Evolutionary conservation across 768 basidiomycete species (phyloP), one percentile per base, ranked within the genome.

Genomic region (Nidularia pulvinata): DNA sequence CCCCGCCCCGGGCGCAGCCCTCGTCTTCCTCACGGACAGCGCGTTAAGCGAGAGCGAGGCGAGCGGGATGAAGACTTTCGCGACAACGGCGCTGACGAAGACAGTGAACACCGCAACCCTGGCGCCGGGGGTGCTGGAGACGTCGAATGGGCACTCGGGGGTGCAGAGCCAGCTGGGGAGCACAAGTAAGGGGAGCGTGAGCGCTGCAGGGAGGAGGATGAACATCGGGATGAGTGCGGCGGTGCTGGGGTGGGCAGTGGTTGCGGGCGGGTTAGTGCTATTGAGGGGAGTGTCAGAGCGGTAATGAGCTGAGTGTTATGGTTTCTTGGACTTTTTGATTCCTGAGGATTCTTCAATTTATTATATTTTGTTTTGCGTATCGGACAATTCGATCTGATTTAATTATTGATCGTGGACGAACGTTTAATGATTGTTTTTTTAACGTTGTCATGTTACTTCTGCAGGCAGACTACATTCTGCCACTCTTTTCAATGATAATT

Each of bases 1-100:
- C 46, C 79, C 81, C 34, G 87, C 89, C 0, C 91, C 92, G 0
- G 82, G 82, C 36, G 85, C 88, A 55, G 89, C 89, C 1, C 75
- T 93, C 45, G 87, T 93, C 54, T 91, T 90, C 74, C 70, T 93
- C 33, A 79, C 75, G 2, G 68, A 75, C 49, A 54, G 65, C 33
- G 75, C 68, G 25, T 60, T 75, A 33, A 52, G 60, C 1, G 70
- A 67, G 46, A 63, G 69, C 6, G 64, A 50, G 14, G 59, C 68
- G 1, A 65, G 59, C 14, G 58, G 69, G 1, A 69, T 75, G 1
- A 65, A 57, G 57, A 84, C 81, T 6, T 86, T 79, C 66, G 37
- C 80, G 4, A 85, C 80, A 6, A 85, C 81, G 1, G 75, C 72
- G 7, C 55, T 71, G 14, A 86, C 86, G 19, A 77, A 77, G 57